Percentiles rank a stretch among this genome's conserved stretches.
Evolutionary conservation across 1,139 yeast species (phyloP).

Genomic region (Scheffersomyces cryptocercus): DNA sequence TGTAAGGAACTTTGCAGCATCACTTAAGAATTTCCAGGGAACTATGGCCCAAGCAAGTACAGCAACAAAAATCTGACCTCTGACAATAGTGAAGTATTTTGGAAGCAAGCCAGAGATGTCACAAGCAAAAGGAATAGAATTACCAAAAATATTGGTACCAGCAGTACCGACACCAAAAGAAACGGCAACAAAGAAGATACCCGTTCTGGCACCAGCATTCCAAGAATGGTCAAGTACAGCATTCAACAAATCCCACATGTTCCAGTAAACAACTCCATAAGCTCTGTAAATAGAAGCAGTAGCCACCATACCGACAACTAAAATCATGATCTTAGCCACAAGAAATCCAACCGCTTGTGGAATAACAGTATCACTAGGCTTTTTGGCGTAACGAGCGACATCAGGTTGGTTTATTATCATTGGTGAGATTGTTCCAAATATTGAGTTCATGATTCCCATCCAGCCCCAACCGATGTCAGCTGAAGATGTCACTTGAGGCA

Average conservation of each 20-base stretch:
- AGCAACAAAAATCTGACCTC: background rate
- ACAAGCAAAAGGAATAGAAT: background rate
- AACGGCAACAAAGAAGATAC: constrained; percentile 18
- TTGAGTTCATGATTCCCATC: constrained; percentile 4
- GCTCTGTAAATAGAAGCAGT: background rate
- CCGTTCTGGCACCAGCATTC: constrained; percentile 2
- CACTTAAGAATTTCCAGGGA: background rate
- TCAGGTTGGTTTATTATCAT: constrained; percentile 5
- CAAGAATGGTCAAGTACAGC: background rate
- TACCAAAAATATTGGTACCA: constrained; percentile 30
- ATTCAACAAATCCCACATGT: constrained; percentile 1
- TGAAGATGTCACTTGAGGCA: background rate
- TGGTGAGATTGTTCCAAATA: constrained; percentile 7
- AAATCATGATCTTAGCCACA: background rate
- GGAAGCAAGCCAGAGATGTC: background rate
- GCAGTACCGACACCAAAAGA: constrained; percentile 20
- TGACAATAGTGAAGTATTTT: background rate
- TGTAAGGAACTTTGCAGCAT: background rate
- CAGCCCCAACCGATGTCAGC: constrained; percentile 6
- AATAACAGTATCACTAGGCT: background rate
- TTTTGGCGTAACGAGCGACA: constrained; percentile 3
- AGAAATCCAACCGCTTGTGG: background rate
- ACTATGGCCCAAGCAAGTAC: background rate
- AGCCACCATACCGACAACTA: background rate
- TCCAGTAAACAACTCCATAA: background rate